A percentile compares a stretch with the other conserved stretches of the same genome.
Conservation (phyloP, 768 basidiomycete genomes). For the Russula earlei region DNA sequence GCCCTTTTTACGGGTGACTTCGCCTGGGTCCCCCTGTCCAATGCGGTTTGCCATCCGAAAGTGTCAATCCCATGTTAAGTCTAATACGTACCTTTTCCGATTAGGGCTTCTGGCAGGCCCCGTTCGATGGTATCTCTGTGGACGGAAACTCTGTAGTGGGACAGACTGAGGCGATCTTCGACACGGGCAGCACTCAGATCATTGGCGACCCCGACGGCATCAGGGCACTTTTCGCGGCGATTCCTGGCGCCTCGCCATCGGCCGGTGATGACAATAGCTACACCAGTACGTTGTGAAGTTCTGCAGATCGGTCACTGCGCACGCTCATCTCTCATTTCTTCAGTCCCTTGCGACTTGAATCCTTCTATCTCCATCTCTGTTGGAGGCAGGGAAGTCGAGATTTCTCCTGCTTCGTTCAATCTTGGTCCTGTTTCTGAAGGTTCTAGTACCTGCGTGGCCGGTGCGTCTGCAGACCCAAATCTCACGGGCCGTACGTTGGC, state of each 20-base stretch:
- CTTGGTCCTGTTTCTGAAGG: background rate
- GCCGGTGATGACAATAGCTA: background rate
- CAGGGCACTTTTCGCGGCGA: slow-evolving; percentile 3
- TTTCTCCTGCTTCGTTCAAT: background rate
- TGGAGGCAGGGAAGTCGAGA: background rate
- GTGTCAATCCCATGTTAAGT: too few relatives aligned
- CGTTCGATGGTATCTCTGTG: slow-evolving; percentile 7
- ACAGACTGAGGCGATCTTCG: slow-evolving; percentile 14
- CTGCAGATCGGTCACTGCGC: background rate
- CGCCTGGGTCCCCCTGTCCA: too few relatives aligned
- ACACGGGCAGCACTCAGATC: slow-evolving; percentile 22
- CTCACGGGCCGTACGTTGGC: background rate
- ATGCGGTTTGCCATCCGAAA: too few relatives aligned
- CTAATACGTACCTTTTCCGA: too few relatives aligned
- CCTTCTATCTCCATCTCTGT: background rate
- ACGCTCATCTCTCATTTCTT: background rate
- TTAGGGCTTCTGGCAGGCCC: slow-evolving; percentile 18
- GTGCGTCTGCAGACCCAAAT: background rate
- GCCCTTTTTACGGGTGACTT: too few relatives aligned
- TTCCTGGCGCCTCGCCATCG: background rate
- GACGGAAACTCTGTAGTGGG: background rate
- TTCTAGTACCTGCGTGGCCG: background rate
- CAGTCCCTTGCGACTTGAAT: background rate
- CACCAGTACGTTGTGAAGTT: background rate
- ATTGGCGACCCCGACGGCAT: slow-evolving; percentile 16